phyloP scores from a whole-genome alignment of 139 green algal genomes.

The Zygnema cylindricum region DNA sequence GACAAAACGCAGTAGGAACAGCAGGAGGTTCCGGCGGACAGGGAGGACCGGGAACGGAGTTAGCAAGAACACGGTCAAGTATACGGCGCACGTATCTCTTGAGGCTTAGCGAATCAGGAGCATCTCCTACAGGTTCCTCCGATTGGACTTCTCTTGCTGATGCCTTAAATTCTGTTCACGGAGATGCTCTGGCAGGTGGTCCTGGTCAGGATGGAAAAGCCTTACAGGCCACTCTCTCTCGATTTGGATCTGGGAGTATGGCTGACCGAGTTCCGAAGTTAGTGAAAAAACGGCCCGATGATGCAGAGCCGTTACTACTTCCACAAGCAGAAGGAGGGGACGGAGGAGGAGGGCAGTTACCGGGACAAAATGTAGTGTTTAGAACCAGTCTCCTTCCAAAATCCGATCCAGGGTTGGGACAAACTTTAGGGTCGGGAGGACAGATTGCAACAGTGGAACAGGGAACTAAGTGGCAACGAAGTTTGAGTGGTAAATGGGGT shows the following conservation, averaged over 20 bases:
- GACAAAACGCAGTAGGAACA: background rate
- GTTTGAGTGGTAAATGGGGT: background rate
- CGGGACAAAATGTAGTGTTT: background rate
- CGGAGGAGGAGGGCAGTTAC: background rate
- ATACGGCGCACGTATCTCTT: background rate
- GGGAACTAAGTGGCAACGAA: background rate
- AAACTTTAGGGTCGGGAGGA: background rate
- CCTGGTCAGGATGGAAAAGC: background rate
- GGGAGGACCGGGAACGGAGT: background rate
- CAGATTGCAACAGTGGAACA: constrained; percentile 22
- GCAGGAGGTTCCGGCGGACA: background rate
- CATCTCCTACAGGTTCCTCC: background rate
- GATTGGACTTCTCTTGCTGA: background rate
- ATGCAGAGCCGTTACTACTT: background rate
- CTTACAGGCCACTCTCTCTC: background rate
- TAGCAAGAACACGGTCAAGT: background rate
- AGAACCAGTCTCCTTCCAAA: background rate
- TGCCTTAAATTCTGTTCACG: background rate
- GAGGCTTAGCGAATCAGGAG: background rate
- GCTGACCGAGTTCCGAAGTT: background rate
- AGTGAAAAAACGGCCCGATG: background rate
- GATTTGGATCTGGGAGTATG: background rate
- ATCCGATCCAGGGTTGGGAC: background rate
- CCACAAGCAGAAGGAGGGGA: background rate
- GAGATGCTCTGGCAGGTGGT: background rate